Conservation (phyloP, 129 eudicot species). For the Lactuca saligna region DNA sequence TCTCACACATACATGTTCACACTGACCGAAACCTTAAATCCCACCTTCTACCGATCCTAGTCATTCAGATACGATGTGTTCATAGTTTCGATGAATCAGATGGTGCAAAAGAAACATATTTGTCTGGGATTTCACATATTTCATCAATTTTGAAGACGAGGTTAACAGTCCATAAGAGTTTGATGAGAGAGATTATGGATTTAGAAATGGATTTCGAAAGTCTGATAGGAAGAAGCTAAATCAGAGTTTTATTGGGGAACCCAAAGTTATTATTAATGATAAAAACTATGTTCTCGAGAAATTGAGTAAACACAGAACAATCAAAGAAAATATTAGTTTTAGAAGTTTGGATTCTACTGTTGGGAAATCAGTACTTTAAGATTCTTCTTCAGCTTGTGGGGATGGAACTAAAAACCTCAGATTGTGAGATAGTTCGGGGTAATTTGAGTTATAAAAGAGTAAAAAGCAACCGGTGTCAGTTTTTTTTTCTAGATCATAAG, state of each 20-base stretch:
- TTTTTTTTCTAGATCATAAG: no score
- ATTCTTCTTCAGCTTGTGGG: conserved; percentile 13
- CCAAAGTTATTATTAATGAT: conserved; percentile 44
- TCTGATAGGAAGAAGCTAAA: conserved; percentile 29
- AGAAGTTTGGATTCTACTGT: conserved; percentile 27
- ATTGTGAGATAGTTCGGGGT: no score
- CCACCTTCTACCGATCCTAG: no score
- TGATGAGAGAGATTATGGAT: conserved; percentile 37
- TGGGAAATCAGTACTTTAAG: conserved; percentile 32
- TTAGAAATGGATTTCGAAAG: conserved; percentile 29
- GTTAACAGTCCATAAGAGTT: conserved; percentile 43
- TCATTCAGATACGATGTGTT: neutral
- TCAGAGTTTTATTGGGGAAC: conserved; percentile 35
- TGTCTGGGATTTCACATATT: conserved; percentile 52
- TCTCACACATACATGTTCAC: no score
- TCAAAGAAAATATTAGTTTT: conserved; percentile 45
- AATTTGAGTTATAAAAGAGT: no score
- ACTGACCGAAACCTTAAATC: no score
- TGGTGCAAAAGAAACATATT: conserved; percentile 27
- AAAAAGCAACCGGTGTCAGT: no score
- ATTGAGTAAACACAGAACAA: conserved; percentile 10
- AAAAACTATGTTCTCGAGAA: conserved; percentile 37
- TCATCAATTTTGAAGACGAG: conserved; percentile 68
- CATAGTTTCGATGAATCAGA: conserved; percentile 20
- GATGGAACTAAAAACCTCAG: conserved; percentile 8